Conservation (phyloP, 169 alveolate species). For the Plasmodium malariae region DNA sequence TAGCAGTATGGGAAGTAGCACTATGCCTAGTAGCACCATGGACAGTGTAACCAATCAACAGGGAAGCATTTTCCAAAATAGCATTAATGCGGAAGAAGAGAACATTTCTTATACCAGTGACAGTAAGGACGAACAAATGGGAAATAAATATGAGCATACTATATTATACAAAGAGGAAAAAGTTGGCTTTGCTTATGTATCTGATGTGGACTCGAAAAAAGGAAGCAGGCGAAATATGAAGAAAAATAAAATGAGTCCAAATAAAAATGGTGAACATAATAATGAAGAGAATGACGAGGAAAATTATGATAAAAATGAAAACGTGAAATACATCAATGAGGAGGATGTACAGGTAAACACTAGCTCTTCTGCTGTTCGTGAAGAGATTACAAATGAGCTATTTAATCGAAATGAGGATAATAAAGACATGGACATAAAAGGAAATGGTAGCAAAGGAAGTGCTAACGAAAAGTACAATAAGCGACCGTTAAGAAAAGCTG, state of each 20-base stretch:
- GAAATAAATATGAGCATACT: neutral
- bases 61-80: no score
- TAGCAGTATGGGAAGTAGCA: no score
- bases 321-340: neutral
- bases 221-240: neutral
- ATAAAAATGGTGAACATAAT: neutral
- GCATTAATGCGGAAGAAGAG: no score
- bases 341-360: no score
- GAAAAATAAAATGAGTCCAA: neutral
- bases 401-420: neutral
- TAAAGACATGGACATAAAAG: neutral
- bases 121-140: neutral
- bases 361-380: neutral
- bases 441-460: neutral
- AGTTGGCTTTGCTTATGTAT: neutral
- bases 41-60: no score
- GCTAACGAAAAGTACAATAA: conserved; percentile 10
- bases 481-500: conserved; percentile 71
- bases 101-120: neutral
- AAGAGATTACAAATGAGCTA: neutral
- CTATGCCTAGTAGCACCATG: no score
- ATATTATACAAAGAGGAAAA: neutral
- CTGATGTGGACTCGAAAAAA: neutral
- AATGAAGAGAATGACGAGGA: neutral
- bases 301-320: neutral